Evolutionary conservation across 768 basidiomycete genomes (phyloP), one percentile per base, ranked within the genome.

Genomic region (Naganishia randhawae): DNA sequence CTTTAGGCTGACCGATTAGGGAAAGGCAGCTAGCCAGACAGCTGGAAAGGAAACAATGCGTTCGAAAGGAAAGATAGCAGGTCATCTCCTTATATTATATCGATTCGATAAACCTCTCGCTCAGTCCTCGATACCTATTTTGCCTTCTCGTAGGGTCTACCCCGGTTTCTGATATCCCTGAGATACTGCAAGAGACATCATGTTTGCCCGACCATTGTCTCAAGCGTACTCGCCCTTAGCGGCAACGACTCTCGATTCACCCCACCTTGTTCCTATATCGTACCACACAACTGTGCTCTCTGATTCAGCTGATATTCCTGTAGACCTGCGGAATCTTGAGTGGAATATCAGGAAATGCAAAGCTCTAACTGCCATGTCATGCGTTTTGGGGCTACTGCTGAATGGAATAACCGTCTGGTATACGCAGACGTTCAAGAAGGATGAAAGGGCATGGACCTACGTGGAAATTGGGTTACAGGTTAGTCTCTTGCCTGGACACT

Each of bases 291-390:
- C 57, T 11, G 39, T n/a, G n/a, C 27, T 61, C 39, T 41, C 39
- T 7, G 57, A 61, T 41, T 41, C 57, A 39, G 14, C n/a, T 9
- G 57, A 61, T 29, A 42, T 61, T 13, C 57, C 57, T 9, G 57
- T 61, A 1, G 57, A 61, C 32, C 37, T 61, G 13, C 16, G 16
- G 10, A 27, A 14, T 19, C 39, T 41, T 19, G 37, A 41, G 10
- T 27, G 57, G 39, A 61, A 61, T 14, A 19, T 61, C 37, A 61
- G 27, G 57, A 61, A 25, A 61, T 41, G 57, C 39, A 61, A 61
- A 41, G 37, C 37, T 41, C 14, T 41, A 3, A 14, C 27, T 5
- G 57, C 35, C 1, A 29, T 61, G 25, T 61, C 22, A 35, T 25
- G 37, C 22, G 33, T 41, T 14, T 13, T 61, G 11, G 37, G 39